Evolutionary conservation across 2,329 filamentous ascomycete genomes (phyloP), one percentile per base, ranked within the genome.

Genomic region (Epichloe scottii): DNA sequence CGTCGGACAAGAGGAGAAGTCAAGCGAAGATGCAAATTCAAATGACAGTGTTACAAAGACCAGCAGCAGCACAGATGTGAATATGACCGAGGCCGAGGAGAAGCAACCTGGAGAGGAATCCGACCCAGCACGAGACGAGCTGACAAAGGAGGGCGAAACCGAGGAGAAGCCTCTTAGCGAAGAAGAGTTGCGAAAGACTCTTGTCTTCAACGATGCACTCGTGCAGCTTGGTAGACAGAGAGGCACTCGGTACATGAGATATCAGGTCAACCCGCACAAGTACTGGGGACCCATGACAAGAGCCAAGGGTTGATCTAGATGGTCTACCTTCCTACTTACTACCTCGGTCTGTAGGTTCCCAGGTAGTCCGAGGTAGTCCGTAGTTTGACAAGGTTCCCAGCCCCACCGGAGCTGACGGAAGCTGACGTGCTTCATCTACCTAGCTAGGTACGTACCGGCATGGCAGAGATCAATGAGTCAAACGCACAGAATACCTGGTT

Each of bases 201-300:
- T 73, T 14, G 63, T 72, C 1, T 97, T 98, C 64, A 84, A 97
- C 63, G 87, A 93, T 65, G 65, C 73, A 37, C 74, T 96, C 12
- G 89, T 89, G 65, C 65, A 73, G 50, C 74, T 96, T 12, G 91
- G 90, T 0, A 83, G 75, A 58, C 83, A 88, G 53, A 77, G 73
- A 55, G 77, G 79, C 49, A 76, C 72, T 53, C 85, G 83, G 56
- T 74, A 94, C 44, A 82, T 94, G 50, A 76, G 91, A 55, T 98
- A 96, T 67, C 93, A 95, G 71, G 71, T 84, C 54, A 97, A 97
- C 63, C 93, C 93, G 44, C 75, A 85, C 53, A 84, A 89, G 62
- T 93, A 97, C 65, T 98, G 93, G 93, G 93, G 93, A 0, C 93
- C 93, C 1, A 81, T 95, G 80, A 73, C 70, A 49, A 71, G 72